Conservation (phyloP, 441 rosid species). For the Daphne laureola region DNA sequence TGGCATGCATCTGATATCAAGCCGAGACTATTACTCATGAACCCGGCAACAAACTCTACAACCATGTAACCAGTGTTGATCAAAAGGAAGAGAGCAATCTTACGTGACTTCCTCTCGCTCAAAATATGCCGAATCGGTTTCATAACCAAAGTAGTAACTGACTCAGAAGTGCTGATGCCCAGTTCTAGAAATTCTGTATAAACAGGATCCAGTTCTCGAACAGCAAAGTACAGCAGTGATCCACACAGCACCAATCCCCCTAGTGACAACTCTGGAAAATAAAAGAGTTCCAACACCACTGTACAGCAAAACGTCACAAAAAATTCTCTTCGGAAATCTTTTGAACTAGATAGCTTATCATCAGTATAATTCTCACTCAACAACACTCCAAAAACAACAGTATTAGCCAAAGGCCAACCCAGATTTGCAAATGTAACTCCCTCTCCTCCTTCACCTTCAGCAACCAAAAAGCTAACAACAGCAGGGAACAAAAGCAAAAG, state of each 20-base stretch:
- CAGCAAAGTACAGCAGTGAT: slow-evolving; percentile 55
- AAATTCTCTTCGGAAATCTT: slow-evolving; percentile 65
- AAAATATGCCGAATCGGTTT: slow-evolving; percentile 77
- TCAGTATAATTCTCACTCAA: slow-evolving; percentile 68
- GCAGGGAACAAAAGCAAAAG: slow-evolving; percentile 68
- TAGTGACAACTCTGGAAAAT: slow-evolving; percentile 77
- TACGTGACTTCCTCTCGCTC: slow-evolving; percentile 92
- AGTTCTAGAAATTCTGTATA: slow-evolving; percentile 37
- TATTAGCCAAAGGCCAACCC: slow-evolving; percentile 87
- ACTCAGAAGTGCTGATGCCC: slow-evolving; percentile 57
- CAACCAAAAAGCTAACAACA: slow-evolving; percentile 40
- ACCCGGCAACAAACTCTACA: slow-evolving; percentile 84
- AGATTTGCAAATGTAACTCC: slow-evolving; percentile 44
- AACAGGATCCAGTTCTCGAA: slow-evolving; percentile 57
- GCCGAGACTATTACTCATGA: slow-evolving; percentile 97
- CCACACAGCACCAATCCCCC: slow-evolving; percentile 79
- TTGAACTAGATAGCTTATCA: slow-evolving; percentile 44
- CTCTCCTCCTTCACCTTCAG: slow-evolving; percentile 32
- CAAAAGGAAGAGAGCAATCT: slow-evolving; percentile 86
- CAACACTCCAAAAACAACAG: slow-evolving; percentile 82
- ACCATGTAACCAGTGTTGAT: slow-evolving; percentile 86
- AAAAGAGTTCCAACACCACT: slow-evolving; percentile 65
- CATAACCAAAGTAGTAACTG: slow-evolving; percentile 42
- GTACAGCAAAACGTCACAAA: slow-evolving; percentile 68
- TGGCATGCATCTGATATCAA: slow-evolving; percentile 94